Percentiles rank a stretch among this genome's conserved stretches.
These are phyloP conservation scores for Bruguiera sexangula DNA, from an alignment of 345 rosid genomes.

Conservation along the genomic window DNA sequence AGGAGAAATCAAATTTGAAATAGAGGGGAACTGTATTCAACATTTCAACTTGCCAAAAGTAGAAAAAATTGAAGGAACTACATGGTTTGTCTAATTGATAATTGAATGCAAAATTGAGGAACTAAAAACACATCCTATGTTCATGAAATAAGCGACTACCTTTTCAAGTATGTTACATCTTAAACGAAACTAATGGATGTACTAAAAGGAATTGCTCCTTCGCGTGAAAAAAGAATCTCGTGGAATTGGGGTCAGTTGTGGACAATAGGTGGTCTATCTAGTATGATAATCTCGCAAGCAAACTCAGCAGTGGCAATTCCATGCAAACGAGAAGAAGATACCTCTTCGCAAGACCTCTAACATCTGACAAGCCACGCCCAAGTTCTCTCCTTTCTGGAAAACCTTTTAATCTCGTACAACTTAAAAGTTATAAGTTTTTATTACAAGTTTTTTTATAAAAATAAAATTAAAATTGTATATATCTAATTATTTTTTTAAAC, in stretches of 20 bases:
- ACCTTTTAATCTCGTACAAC: constrained; percentile 10
- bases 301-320: constrained; percentile 31
- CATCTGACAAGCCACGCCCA: constrained; percentile 48
- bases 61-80: too few relatives aligned
- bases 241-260: not conserved
- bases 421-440: too few relatives aligned
- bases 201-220: not conserved
- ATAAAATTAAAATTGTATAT: too few relatives aligned
- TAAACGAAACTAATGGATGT: not conserved
- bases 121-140: too few relatives aligned
- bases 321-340: not conserved
- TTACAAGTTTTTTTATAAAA: too few relatives aligned
- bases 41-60: not conserved
- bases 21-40: not conserved
- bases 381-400: constrained; percentile 30
- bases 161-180: too few relatives aligned
- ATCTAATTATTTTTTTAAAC: too few relatives aligned
- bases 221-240: not conserved
- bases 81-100: too few relatives aligned
- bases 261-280: not conserved
- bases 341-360: constrained; percentile 33
- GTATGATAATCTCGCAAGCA: constrained; percentile 29
- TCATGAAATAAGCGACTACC: too few relatives aligned
- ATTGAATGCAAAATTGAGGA: too few relatives aligned
- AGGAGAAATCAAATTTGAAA: too few relatives aligned